A percentile compares a stretch with the other conserved stretches of the same genome.
Evolutionary conservation across 2,329 filamentous ascomycete genomes (phyloP).

Genomic region (Metarhizium album): DNA sequence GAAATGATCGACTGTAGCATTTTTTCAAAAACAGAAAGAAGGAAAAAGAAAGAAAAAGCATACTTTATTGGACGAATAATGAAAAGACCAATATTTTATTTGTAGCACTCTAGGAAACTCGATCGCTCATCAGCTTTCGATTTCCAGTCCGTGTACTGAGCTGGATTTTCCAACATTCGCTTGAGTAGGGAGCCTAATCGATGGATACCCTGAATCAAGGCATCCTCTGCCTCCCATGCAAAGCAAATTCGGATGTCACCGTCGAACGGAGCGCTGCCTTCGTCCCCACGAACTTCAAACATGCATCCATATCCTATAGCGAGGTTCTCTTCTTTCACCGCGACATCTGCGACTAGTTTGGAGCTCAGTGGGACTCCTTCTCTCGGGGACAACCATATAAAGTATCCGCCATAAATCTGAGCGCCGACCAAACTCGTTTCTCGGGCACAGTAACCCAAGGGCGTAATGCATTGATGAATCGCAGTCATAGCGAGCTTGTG

Average conservation of each 20-base stretch:
- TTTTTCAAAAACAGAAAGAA: too few species aligned
- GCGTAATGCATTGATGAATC: constrained; percentile 47
- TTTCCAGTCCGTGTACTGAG: constrained; percentile 14
- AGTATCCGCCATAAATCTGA: constrained; percentile 66
- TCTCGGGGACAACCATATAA: constrained; percentile 67
- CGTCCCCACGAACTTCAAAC: constrained; percentile 56
- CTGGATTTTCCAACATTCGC: constrained; percentile 20
- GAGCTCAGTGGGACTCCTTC: constrained; percentile 32
- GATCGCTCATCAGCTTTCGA: constrained; percentile 5
- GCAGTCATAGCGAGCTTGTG: constrained; percentile 44
- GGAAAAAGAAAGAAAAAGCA: neutral
- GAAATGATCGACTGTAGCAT: constrained; percentile 37
- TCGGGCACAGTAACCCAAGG: constrained; percentile 44
- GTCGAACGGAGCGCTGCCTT: constrained; percentile 42
- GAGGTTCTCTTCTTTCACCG: constrained; percentile 54
- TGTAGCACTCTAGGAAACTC: constrained; percentile 7
- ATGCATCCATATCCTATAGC: constrained; percentile 57
- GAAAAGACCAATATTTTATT: constrained; percentile 11
- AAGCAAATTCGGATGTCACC: constrained; percentile 56
- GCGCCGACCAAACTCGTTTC: constrained; percentile 28
- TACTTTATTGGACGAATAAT: neutral
- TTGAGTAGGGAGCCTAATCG: constrained; percentile 42
- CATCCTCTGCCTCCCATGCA: constrained; percentile 57
- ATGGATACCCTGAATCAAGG: constrained; percentile 55
- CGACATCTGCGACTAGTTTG: constrained; percentile 45